Conservation (phyloP, 192 early-diverging fungal genomes). For the Coemansia reversa region DNA sequence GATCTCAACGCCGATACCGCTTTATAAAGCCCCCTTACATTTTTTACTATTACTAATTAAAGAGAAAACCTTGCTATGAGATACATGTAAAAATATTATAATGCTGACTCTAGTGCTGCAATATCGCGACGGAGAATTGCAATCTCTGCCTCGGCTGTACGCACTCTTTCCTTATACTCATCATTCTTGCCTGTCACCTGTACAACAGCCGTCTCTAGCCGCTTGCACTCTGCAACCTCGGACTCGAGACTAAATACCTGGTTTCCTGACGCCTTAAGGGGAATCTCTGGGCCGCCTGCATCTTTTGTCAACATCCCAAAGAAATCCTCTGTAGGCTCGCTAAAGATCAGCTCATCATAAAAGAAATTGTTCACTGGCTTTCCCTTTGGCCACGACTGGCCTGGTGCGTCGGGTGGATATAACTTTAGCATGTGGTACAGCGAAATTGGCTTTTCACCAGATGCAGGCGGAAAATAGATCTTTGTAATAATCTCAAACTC, state of each 20-base stretch:
- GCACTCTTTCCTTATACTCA: conserved; percentile 51
- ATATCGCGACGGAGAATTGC: conserved; percentile 53
- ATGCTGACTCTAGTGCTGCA: conserved; percentile 41
- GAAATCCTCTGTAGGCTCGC: conserved; percentile 79
- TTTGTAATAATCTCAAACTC: conserved; percentile 97
- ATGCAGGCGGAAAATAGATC: conserved; percentile 74
- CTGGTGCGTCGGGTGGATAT: conserved; percentile 63
- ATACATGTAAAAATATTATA: too few species aligned
- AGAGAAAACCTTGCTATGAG: too few species aligned
- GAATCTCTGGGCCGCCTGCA: conserved; percentile 53
- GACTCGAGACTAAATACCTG: conserved; percentile 56
- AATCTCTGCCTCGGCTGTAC: conserved; percentile 51
- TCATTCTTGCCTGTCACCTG: conserved; percentile 61
- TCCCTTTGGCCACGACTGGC: conserved; percentile 48
- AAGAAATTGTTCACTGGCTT: conserved; percentile 55
- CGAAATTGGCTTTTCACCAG: conserved; percentile 77
- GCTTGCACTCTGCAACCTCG: conserved; percentile 70
- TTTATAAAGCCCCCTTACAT: neutral
- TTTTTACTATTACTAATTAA: too few species aligned
- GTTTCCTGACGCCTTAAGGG: conserved; percentile 46
- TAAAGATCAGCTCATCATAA: conserved; percentile 65
- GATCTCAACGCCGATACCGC: neutral
- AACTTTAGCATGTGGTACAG: conserved; percentile 90
- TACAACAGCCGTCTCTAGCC: conserved; percentile 59
- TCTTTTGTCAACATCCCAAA: conserved; percentile 61